phyloP scores from a whole-genome alignment of 2,329 filamentous ascomycete species.

The Calonectria fujianensis region DNA sequence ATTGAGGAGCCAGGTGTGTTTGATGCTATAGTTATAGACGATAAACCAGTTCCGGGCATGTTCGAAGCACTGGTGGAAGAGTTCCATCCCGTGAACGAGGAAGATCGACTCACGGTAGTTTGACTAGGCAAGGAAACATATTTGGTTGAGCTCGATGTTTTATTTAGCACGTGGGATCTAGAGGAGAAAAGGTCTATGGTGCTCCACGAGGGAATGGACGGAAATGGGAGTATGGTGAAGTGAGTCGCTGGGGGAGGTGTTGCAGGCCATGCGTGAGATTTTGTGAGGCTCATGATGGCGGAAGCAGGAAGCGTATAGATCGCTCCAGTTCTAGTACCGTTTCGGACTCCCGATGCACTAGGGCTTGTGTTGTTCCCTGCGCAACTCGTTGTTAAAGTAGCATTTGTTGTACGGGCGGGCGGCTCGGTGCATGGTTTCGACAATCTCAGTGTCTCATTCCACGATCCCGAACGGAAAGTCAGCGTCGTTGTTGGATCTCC shows the following conservation, averaged over 20 bases:
- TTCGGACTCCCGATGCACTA: neutral
- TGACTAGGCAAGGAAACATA: neutral
- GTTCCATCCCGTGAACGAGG: slow-evolving; percentile 27
- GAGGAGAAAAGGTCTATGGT: neutral
- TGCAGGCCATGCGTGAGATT: slow-evolving; percentile 1
- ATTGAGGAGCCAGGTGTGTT: neutral
- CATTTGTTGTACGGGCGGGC: neutral
- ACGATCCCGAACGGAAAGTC: neutral
- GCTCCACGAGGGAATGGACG: neutral
- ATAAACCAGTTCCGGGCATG: neutral
- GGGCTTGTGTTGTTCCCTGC: neutral
- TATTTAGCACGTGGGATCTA: neutral
- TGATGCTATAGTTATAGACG: neutral
- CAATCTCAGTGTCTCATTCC: neutral
- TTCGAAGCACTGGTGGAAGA: neutral
- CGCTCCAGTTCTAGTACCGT: neutral
- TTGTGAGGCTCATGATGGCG: neutral
- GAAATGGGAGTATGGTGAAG: slow-evolving; percentile 10
- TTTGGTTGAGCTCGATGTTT: neutral
- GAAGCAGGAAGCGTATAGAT: slow-evolving; percentile 3
- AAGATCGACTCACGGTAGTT: neutral
- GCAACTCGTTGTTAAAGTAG: neutral
- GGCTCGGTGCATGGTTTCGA: neutral
- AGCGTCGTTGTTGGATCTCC: neutral
- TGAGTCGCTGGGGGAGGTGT: neutral